A percentile compares a stretch with the other conserved stretches of the same genome.
These are phyloP conservation scores for Liquidambar formosana DNA, from an alignment of 164 flowering plant genomes.

Conservation along the genomic window DNA sequence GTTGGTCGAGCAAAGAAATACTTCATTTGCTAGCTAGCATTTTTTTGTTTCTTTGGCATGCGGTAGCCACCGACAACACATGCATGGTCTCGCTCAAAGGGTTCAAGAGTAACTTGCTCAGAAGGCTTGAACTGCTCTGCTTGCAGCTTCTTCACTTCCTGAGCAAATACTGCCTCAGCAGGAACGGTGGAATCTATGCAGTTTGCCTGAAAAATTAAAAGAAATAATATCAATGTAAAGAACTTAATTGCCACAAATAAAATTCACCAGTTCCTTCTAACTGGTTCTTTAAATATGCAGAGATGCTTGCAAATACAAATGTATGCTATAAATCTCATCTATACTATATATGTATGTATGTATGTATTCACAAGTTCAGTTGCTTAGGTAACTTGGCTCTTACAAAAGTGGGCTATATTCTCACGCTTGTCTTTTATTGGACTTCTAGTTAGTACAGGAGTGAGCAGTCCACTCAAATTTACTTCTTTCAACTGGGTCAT, in stretches of 20 bases:
- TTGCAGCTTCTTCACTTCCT: conserved; percentile 85
- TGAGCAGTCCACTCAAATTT: background rate
- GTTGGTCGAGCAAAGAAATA: too few species aligned
- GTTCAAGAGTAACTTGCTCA: conserved; percentile 90
- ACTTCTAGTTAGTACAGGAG: background rate
- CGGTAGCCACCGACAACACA: conserved; percentile 97
- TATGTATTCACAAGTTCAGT: too few species aligned
- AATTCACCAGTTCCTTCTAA: too few species aligned
- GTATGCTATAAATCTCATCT: too few species aligned
- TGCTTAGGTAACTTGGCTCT: too few species aligned
- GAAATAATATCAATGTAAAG: background rate
- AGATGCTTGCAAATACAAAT: too few species aligned
- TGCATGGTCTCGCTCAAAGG: conserved; percentile 95
- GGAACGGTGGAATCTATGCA: conserved; percentile 92
- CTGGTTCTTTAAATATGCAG: too few species aligned
- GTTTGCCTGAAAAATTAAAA: conserved; percentile 56
- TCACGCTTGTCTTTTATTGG: too few species aligned
- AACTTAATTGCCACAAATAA: background rate
- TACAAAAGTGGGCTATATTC: too few species aligned
- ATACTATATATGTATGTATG: too few species aligned
- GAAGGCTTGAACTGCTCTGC: conserved; percentile 77
- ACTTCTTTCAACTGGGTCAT: background rate
- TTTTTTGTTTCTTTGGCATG: conserved; percentile 73
- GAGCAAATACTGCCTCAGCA: conserved; percentile 83
- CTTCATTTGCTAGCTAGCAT: conserved; percentile 23